Evolutionary conservation across 768 basidiomycete genomes (phyloP).

Genomic region (Suillus americanus): DNA sequence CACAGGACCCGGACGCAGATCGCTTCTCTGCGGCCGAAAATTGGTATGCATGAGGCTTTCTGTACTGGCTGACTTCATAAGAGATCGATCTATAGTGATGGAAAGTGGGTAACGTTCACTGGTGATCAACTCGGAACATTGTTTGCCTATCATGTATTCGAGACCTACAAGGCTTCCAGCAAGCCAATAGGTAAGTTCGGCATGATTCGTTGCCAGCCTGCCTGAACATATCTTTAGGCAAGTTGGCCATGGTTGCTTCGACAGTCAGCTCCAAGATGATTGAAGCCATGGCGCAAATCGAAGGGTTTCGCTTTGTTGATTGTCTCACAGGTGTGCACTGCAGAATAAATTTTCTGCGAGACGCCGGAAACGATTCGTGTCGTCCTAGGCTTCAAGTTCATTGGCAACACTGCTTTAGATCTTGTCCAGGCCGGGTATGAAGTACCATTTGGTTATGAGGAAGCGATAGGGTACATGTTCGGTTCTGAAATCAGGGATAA

Average conservation of each 20-base stretch:
- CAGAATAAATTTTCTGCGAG: neutral
- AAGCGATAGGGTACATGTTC: constrained; percentile 92
- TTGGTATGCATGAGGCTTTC: constrained; percentile 38
- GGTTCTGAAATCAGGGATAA: constrained; percentile 80
- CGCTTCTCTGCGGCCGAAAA: constrained; percentile 78
- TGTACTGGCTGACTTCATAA: constrained; percentile 7
- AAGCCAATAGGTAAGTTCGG: constrained; percentile 40
- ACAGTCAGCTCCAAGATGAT: constrained; percentile 93
- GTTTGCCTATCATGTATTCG: constrained; percentile 47
- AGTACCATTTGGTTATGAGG: constrained; percentile 84
- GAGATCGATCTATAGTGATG: constrained; percentile 29
- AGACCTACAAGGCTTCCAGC: constrained; percentile 44
- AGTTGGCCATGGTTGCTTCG: constrained; percentile 83
- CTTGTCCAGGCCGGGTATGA: constrained; percentile 67
- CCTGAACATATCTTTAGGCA: constrained; percentile 46
- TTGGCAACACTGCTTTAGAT: constrained; percentile 77
- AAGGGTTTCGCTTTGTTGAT: constrained; percentile 84
- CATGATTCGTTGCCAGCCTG: constrained; percentile 42
- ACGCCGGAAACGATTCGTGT: neutral
- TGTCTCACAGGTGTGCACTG: constrained; percentile 71
- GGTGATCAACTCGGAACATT: constrained; percentile 80
- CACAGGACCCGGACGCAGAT: constrained; percentile 90
- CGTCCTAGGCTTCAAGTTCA: constrained; percentile 78
- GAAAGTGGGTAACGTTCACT: constrained; percentile 70
- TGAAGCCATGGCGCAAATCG: constrained; percentile 66